A percentile compares a stretch with the other conserved stretches of the same genome.
Evolutionary conservation across 2,329 filamentous ascomycete genomes (phyloP).

Genomic region (Massarina eburnea): DNA sequence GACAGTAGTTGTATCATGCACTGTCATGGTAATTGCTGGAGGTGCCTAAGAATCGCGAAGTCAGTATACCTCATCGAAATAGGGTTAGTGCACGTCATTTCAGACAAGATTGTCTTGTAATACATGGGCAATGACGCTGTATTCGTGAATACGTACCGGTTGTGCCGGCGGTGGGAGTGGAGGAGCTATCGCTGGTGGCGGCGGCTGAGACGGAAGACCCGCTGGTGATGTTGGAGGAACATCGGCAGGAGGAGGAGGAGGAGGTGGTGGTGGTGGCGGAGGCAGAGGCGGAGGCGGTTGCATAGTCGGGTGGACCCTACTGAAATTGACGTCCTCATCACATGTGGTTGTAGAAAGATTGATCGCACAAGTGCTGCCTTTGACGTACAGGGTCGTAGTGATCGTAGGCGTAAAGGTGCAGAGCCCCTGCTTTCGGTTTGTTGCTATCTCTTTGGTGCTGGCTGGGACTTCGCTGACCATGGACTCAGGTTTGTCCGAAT

Average conservation of each 20-base stretch:
- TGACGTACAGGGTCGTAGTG: conserved; percentile 6
- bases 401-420: conserved; percentile 4
- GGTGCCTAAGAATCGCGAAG: conserved; percentile 5
- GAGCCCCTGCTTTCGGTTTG: background rate
- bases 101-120: too few relatives aligned
- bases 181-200: background rate
- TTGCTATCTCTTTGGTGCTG: background rate
- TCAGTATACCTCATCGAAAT: too few relatives aligned
- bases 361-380: conserved; percentile 5
- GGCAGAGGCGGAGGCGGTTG: background rate
- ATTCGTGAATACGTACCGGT: conserved; percentile 1
- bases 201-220: background rate
- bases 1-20: conserved; percentile 10
- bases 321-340: background rate
- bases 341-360: background rate
- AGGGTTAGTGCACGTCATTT: too few relatives aligned
- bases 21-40: conserved; percentile 14
- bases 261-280: conserved; percentile 1
- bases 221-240: background rate
- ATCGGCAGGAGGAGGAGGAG: background rate
- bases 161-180: background rate
- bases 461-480: background rate
- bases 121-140: too few relatives aligned
- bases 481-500: background rate
- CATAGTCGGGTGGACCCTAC: too few relatives aligned